A percentile compares a stretch with the other conserved stretches of the same genome.
These are phyloP conservation scores for Ceratobasidium sp. DNA, from an alignment of 1,284 basidiomycete species.

Conservation along the genomic window DNA sequence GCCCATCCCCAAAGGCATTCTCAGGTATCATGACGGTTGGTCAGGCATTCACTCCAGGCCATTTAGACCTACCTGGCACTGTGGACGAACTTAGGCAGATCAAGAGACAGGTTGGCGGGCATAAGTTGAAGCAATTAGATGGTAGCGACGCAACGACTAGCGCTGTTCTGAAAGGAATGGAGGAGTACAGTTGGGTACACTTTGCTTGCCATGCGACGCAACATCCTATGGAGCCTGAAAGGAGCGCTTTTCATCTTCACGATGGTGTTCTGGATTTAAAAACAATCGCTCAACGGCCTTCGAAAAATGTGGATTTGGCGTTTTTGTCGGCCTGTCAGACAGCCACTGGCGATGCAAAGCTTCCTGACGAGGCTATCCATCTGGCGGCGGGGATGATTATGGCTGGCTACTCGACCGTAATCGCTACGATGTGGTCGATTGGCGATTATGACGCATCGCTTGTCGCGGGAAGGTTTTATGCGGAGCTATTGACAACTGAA, in stretches of 20 bases:
- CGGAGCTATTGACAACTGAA: not conserved
- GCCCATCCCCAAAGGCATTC: too few relatives aligned
- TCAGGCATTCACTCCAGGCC: not conserved
- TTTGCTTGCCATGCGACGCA: conserved; percentile 19
- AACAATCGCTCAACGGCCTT: not conserved
- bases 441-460: not conserved
- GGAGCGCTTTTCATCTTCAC: conserved; percentile 16
- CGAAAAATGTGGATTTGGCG: not conserved
- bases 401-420: conserved; percentile 3
- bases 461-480: not conserved
- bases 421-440: conserved; percentile 39
- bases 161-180: conserved; percentile 3
- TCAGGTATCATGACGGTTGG: not conserved
- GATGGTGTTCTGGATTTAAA: not conserved
- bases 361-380: conserved; percentile 38
- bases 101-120: not conserved
- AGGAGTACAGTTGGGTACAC: conserved; percentile 23
- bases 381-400: conserved; percentile 30
- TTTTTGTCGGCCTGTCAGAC: conserved; percentile 35
- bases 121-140: not conserved
- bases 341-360: conserved; percentile 13
- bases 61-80: not conserved
- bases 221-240: not conserved
- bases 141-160: not conserved
- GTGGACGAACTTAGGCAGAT: not conserved